Base-by-base conservation (phyloP, 2,329 filamentous ascomycete species). In the Diplodia corticola region DNA sequence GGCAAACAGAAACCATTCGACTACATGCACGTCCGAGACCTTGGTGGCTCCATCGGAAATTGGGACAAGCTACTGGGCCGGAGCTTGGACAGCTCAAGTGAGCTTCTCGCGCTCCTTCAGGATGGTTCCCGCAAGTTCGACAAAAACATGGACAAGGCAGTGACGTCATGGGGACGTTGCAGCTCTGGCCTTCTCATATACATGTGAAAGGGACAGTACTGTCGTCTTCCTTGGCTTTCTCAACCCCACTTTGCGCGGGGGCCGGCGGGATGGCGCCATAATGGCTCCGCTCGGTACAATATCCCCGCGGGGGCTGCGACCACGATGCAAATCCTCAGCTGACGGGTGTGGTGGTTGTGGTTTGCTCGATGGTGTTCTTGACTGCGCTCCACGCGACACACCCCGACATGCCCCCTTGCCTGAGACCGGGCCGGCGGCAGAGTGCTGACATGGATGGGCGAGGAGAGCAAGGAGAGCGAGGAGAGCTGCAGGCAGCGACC, bases 21-120 rank as follows among this genome's bases (percentile, higher is more conserved):
- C 66, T 73, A 71, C 26, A 70, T 77, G 57, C 74, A 76, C 65
- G 66, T 69, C 46, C 72, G 74, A 26, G 74, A 75, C 55, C 67
- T 77, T 26, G 72, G 72, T 67, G 75, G 73, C 12, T 70, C 71
- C 13, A 71, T 77, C 9, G 66, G 70, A 24, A 72, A 76, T 66
- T 77, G 74, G 71, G 12, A 12, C 10, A 35, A 35, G 9, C 33
- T 35, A 10, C 33, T 35, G 10, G 33, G 4, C 9, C 33, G 12
- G 10, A 13, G 33, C 33, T 12, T 35, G 33, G 9, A 13, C 6
- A 35, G 12, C 33, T 9, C 33, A 2, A 35, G 9, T 3, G 9
- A 35, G 33, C 33, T 35, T 13, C 10, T 35, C 10, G 33, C 33
- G 10, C 33, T 35, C 2, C 33, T 35, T 3, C 33, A 35, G 9